Conservation (phyloP, 2,329 filamentous ascomycete genomes). For the Graphilbum sp. region DNA sequence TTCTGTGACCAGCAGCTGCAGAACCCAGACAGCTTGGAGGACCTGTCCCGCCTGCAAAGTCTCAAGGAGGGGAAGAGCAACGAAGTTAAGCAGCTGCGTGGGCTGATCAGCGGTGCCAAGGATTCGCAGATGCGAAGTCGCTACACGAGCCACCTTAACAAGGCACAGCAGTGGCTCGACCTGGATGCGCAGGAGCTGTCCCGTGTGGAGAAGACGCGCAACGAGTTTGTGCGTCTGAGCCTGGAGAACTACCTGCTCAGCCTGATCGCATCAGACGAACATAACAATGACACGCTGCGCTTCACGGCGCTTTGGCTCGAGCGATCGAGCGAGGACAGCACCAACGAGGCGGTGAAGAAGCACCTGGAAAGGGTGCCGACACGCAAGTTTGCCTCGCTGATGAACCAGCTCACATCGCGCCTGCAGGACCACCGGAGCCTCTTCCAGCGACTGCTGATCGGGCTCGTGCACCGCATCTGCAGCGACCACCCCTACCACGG, state of each 20-base stretch:
- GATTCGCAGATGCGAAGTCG: constrained; percentile 36
- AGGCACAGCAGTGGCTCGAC: constrained; percentile 77
- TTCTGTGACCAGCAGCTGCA: constrained; percentile 94
- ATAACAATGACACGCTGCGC: constrained; percentile 77
- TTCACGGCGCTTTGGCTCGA: constrained; percentile 94
- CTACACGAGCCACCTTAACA: constrained; percentile 45
- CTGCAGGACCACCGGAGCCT: constrained; percentile 50
- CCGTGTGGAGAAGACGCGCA: constrained; percentile 57
- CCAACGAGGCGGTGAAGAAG: constrained; percentile 60
- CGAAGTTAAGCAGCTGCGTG: constrained; percentile 60
- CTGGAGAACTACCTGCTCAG: constrained; percentile 86
- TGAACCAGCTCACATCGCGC: constrained; percentile 94
- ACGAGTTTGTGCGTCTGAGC: constrained; percentile 73
- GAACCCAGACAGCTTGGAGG: constrained; percentile 68
- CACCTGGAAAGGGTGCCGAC: constrained; percentile 64
- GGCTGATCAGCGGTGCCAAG: constrained; percentile 32
- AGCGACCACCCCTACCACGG: constrained; percentile 89
- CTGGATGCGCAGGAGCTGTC: constrained; percentile 78
- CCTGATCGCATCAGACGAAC: constrained; percentile 68
- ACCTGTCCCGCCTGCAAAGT: constrained; percentile 64
- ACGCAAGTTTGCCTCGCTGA: constrained; percentile 78
- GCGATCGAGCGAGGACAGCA: constrained; percentile 56
- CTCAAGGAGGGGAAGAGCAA: constrained; percentile 66
- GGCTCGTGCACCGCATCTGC: constrained; percentile 69
- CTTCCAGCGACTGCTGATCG: constrained; percentile 64